Evolutionary conservation across 192 early-diverging fungal species (phyloP).

Genomic region (Spinellus fusiger): DNA sequence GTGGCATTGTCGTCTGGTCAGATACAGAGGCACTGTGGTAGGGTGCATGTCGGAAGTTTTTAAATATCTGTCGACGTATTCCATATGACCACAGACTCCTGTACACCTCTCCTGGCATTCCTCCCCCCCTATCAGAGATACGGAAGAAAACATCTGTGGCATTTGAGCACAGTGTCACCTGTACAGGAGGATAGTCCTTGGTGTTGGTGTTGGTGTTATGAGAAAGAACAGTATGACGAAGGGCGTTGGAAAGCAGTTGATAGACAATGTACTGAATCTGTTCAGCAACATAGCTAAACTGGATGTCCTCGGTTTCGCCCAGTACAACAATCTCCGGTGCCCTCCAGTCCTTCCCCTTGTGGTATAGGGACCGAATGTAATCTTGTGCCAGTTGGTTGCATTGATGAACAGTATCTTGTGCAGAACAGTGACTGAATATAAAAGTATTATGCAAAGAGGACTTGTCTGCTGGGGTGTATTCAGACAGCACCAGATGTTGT

Average conservation of each 20-base stretch:
- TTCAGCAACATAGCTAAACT: slow-evolving; percentile 90
- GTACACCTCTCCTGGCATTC: slow-evolving; percentile 62
- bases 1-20: slow-evolving; percentile 19
- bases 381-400: slow-evolving; percentile 11
- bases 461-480: not conserved
- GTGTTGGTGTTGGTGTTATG: slow-evolving; percentile 20
- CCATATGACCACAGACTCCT: slow-evolving; percentile 79
- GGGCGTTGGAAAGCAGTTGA: slow-evolving; percentile 86
- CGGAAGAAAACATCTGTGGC: slow-evolving; percentile 78
- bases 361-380: not conserved
- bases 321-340: slow-evolving; percentile 75
- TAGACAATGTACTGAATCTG: slow-evolving; percentile 95
- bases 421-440: slow-evolving; percentile 62
- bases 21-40: slow-evolving; percentile 71
- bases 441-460: slow-evolving; percentile 48
- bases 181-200: slow-evolving; percentile 64
- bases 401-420: slow-evolving; percentile 43
- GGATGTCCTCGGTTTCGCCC: slow-evolving; percentile 57
- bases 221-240: slow-evolving; percentile 58
- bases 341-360: slow-evolving; percentile 18
- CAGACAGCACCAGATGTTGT: slow-evolving; percentile 78
- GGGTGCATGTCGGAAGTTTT: slow-evolving; percentile 69
- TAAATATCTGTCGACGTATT: slow-evolving; percentile 39
- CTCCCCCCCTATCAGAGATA: slow-evolving; percentile 92
- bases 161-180: slow-evolving; percentile 75